A percentile compares a stretch with the other conserved stretches of the same genome.
These are phyloP conservation scores for Phylloporus sp. DNA, from an alignment of 1,284 basidiomycete genomes.

Conservation along the genomic window DNA sequence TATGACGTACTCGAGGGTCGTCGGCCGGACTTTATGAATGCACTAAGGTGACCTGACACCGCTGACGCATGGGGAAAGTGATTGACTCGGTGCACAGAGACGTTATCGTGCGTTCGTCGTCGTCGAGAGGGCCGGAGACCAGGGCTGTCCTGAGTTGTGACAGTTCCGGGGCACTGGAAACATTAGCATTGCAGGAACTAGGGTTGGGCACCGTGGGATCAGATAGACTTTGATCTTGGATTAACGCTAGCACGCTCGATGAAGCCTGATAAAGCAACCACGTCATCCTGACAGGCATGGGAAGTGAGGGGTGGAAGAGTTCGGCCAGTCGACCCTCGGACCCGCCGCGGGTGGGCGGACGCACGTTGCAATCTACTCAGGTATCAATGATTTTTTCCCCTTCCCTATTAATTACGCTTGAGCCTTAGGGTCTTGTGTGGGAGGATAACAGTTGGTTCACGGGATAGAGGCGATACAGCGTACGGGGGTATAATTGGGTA, in stretches of 20 bases:
- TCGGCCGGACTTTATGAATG: not conserved
- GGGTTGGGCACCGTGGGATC: not conserved
- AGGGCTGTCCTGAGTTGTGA: not conserved
- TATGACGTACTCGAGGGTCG: not conserved
- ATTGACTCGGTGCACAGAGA: not conserved
- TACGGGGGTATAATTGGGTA: constrained; percentile 4
- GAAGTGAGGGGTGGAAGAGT: not conserved
- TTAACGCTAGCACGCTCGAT: constrained; percentile 1
- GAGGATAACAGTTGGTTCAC: not conserved
- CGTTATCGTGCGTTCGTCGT: not conserved
- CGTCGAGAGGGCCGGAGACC: not conserved
- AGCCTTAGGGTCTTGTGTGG: constrained; percentile 4
- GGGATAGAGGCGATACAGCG: not conserved
- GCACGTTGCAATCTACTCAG: not conserved
- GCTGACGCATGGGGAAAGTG: not conserved
- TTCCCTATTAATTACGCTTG: not conserved
- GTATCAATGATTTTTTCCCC: not conserved
- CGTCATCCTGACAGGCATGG: constrained; percentile 9
- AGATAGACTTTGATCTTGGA: constrained; percentile 6
- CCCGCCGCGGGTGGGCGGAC: constrained; percentile 1
- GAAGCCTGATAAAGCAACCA: not conserved
- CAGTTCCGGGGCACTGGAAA: constrained; percentile 10
- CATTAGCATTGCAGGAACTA: constrained; percentile 2
- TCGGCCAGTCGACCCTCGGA: constrained; percentile 7
- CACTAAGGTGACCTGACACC: not conserved